Evolutionary conservation across 257 asterid species (phyloP), one percentile per base, ranked within the genome.

Genomic region (Cinchona pubescens): DNA sequence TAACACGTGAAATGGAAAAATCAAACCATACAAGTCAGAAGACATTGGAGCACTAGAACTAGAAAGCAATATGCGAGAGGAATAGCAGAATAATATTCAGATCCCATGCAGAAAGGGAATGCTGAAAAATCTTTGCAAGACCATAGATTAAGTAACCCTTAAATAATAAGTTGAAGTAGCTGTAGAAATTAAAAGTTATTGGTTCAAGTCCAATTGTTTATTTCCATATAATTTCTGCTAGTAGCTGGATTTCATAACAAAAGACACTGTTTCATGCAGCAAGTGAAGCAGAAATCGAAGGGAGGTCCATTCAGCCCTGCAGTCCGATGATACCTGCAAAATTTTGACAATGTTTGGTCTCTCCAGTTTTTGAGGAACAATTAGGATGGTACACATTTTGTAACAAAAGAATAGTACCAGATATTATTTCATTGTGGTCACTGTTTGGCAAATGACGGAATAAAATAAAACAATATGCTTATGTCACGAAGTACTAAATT

Each of bases 251-350:
- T 72, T 46, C 21, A 19, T 32, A 56, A 49, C 45, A 30, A 65
- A 51, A 72, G 18, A 38, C 59, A 16, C 40, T 8, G 43, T 46
- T 56, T 70, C 72, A 9, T 69, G 30, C 78, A 58, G 73, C 53
- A 55, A 45, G 58, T 4, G 42, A 18, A 48, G 72, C 30, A 23
- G 30, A 67, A 5, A 42, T 38, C 29, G 14, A 40, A 67, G 18
- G 53, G 59, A 74, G 4, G 65, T 19, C 81, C 45, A 18, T 59
- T 91, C 88, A 93, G 79, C 92, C 97, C 86, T 91, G 97, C 82
- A 93, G 95, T 7, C 98, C 98, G 21, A 93, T 93, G 79, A 93
- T 87, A 80, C 98, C 98, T 93, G 90, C 89, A 87, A 72, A 78
- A 56, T 51, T 80, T 66, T 45, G 40, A 27, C 59, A 75, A 32